Conservation (phyloP, 1,284 basidiomycete genomes). For the Tylopilus sp. region DNA sequence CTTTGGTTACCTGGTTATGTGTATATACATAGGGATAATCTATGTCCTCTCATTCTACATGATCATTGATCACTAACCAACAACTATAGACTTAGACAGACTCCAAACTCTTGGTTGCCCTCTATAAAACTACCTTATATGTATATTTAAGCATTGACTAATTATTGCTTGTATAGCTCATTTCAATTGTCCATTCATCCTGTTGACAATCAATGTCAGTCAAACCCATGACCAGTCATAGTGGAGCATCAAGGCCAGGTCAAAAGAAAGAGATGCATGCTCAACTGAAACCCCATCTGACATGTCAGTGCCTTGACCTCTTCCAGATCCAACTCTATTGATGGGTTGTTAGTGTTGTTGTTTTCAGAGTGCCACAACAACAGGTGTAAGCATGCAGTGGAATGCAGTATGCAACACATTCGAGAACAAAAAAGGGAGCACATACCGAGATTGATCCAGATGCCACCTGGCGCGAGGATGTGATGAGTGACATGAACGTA, state of each 20-base stretch:
- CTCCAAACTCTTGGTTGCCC: slow-evolving; percentile 46
- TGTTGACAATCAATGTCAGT: slow-evolving; percentile 1
- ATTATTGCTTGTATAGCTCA: slow-evolving; percentile 84
- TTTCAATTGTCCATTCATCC: slow-evolving; percentile 70
- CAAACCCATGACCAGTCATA: slow-evolving; percentile 1
- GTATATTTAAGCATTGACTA: slow-evolving; percentile 84
- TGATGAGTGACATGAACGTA: slow-evolving; percentile 80
- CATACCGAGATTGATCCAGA: slow-evolving; percentile 85
- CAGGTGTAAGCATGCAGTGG: slow-evolving; percentile 38
- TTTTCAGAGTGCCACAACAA: slow-evolving; percentile 97
- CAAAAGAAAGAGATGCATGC: slow-evolving; percentile 44
- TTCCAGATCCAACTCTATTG: slow-evolving; percentile 84
- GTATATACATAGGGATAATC: too few relatives aligned
- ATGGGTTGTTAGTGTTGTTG: slow-evolving; percentile 71
- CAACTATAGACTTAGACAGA: not conserved
- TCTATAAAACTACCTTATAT: too few relatives aligned
- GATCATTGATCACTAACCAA: too few relatives aligned
- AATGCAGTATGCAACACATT: not conserved
- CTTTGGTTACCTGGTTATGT: too few relatives aligned
- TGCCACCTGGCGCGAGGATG: slow-evolving; percentile 75
- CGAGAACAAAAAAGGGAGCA: not conserved
- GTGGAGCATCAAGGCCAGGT: too few relatives aligned
- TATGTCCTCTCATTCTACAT: too few relatives aligned
- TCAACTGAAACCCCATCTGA: slow-evolving; percentile 78
- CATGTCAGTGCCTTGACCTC: slow-evolving; percentile 78